Conservation (phyloP, 2,329 filamentous ascomycete genomes). For the Hypoxylon sp. region DNA sequence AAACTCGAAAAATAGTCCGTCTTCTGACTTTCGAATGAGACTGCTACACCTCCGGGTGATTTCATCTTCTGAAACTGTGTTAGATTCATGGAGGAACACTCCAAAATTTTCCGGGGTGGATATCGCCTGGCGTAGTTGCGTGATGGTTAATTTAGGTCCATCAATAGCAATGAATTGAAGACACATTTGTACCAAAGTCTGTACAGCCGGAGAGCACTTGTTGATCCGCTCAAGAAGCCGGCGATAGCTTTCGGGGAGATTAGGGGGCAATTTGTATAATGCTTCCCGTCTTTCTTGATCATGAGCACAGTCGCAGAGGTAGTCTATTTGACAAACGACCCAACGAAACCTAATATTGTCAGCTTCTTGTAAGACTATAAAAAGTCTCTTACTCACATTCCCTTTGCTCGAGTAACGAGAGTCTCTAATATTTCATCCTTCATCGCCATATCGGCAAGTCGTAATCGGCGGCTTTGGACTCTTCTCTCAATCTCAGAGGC, state of each 20-base stretch:
- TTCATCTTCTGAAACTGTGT: too few species aligned
- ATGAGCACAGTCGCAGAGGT: slow-evolving; percentile 18
- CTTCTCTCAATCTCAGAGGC: slow-evolving; percentile 16
- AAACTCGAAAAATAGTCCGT: slow-evolving; percentile 16
- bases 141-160: too few species aligned
- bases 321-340: slow-evolving; percentile 29
- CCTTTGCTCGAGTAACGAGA: slow-evolving; percentile 19
- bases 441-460: slow-evolving; percentile 3
- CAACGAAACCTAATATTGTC: slow-evolving; percentile 29
- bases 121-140: too few species aligned
- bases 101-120: too few species aligned
- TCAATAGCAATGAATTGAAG: neutral
- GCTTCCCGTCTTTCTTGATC: slow-evolving; percentile 16
- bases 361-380: too few species aligned
- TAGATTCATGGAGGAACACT: too few species aligned
- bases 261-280: slow-evolving; percentile 21
- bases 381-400: slow-evolving; percentile 30
- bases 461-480: slow-evolving; percentile 3
- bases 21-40: slow-evolving; percentile 18
- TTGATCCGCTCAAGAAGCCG: slow-evolving; percentile 12
- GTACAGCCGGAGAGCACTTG: too few species aligned
- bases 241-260: slow-evolving; percentile 14
- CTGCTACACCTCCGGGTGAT: slow-evolving; percentile 26
- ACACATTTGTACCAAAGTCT: neutral
- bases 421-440: slow-evolving; percentile 14